Base-by-base conservation (phyloP, 2,329 filamentous ascomycete genomes). In the Chaetomium olivaceum region DNA sequence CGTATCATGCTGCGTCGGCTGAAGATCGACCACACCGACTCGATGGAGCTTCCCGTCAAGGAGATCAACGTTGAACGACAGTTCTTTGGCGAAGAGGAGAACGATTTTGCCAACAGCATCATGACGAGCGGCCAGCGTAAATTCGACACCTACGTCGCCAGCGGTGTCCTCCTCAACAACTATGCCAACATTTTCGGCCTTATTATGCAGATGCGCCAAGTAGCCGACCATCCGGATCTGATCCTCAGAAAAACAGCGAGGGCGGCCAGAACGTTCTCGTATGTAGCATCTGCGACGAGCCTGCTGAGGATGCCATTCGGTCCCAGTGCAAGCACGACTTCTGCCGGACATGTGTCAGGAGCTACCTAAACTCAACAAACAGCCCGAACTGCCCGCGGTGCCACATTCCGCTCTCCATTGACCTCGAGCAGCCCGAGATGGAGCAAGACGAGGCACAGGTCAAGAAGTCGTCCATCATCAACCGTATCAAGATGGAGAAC, bases 131-230 rank as follows among this genome's bases (percentile, higher is more conserved):
- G 91, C 8, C 87, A 89, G 65, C 90, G 95, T 67, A 89, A 93
- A 72, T 99, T 98, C 71, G 92, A 98, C 74, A 98, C 93, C 0
- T 99, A 98, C 71, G 95, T 98, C 46, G 90, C 92, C 21, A 91
- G 93, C 69, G 93, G 93, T 80, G 94, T 98, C 23, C 87, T 99
- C 78, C 85, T 99, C 67, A 93, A 98, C 82, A 97, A 97, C 76
- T 98, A 98, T 72, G 95, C 95, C 80, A 99, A 99, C 76, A 98
- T 99, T 70, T 99, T 99, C 73, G 94, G 93, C 74, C 85, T 99
- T 63, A 97, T 99, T 74, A 98, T 98, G 92, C 93, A 97, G 77
- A 98, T 99, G 94, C 90, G 95, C 63, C 95, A 99, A 80, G 92
- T 97, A 29, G 93, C 95, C 8, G 95, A 99, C 71, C 95, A 99